phyloP scores from a whole-genome alignment of 169 alveolate genomes.

The Eimeria brunetti region DNA sequence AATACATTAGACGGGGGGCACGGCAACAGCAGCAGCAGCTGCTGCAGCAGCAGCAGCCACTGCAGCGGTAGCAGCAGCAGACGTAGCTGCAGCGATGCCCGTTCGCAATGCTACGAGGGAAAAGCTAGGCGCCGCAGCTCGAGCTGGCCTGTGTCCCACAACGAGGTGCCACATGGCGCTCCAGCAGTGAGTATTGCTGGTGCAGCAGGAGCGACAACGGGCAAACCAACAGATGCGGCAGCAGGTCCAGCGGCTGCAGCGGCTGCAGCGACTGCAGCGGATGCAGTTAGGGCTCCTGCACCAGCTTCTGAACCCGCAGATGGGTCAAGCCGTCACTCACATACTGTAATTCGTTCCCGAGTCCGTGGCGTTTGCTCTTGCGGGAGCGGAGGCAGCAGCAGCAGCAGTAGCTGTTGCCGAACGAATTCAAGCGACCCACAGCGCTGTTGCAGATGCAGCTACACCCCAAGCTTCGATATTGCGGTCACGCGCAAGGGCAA shows the following conservation, averaged over 20 bases:
- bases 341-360: constrained; percentile 20
- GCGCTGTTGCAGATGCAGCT: constrained; percentile 17
- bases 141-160: constrained; percentile 25
- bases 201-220: background rate
- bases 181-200: background rate
- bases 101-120: background rate
- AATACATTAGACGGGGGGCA: background rate
- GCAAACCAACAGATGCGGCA: background rate
- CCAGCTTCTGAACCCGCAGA: background rate
- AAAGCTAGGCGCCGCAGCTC: constrained; percentile 24
- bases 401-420: constrained; percentile 12
- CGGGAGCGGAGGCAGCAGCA: background rate
- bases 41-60: constrained; percentile 16
- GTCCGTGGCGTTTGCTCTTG: constrained; percentile 48
- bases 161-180: background rate
- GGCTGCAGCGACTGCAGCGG: background rate
- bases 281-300: background rate
- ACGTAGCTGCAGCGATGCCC: constrained; percentile 27
- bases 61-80: constrained; percentile 44
- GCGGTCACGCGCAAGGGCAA: constrained; percentile 48
- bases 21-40: background rate
- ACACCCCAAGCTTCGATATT: constrained; percentile 45
- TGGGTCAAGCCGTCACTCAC: background rate
- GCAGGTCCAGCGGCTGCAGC: background rate
- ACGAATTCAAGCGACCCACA: background rate